phyloP scores from a whole-genome alignment of 257 asterid species.

The Salvia splendens region DNA sequence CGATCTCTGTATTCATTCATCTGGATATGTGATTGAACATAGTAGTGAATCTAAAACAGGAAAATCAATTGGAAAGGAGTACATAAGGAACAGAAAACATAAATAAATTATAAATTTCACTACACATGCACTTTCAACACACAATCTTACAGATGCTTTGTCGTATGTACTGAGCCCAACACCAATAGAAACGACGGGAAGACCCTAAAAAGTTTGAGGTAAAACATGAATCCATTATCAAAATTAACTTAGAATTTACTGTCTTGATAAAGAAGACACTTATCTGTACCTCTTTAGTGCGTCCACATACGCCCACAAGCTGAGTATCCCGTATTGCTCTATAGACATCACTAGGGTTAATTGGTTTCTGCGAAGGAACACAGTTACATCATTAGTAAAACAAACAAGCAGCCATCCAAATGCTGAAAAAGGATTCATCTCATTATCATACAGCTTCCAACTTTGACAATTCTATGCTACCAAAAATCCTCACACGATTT shows the following conservation, averaged over 20 bases:
- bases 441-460: conserved; percentile 4
- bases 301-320: conserved; percentile 85
- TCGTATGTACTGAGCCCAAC: conserved; percentile 88
- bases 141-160: conserved; percentile 65
- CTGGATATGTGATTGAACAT: conserved; percentile 90
- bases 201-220: conserved; percentile 49
- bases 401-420: not conserved
- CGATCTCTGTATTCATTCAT: conserved; percentile 76
- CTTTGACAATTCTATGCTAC: not conserved
- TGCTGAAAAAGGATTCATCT: not conserved
- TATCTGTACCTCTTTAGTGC: conserved; percentile 56
- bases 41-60: conserved; percentile 61
- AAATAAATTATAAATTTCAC: not conserved
- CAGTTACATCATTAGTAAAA: conserved; percentile 12
- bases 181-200: conserved; percentile 74
- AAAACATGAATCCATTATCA: conserved; percentile 3
- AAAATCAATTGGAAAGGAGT: conserved; percentile 15
- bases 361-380: conserved; percentile 71
- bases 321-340: conserved; percentile 76
- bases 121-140: not conserved
- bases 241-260: not conserved
- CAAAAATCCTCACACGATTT: too few species aligned
- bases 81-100: not conserved
- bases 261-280: too few species aligned
- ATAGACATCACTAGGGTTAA: conserved; percentile 59